Evolutionary conservation across 2,329 filamentous ascomycete species (phyloP).

Genomic region (Ophiostoma piceae): DNA sequence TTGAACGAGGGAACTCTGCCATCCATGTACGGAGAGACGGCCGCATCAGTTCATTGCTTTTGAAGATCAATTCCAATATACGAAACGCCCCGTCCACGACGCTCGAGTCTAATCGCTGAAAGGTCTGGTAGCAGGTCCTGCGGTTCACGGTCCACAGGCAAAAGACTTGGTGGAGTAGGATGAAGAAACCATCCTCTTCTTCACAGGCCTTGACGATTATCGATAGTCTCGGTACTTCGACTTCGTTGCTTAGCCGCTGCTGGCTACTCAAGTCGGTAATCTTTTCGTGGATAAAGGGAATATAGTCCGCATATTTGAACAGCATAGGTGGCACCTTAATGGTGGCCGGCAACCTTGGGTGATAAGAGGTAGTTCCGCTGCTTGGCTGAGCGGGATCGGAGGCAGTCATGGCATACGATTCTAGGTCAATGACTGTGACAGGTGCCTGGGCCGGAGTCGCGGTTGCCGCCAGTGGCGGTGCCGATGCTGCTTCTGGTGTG

Average conservation of each 20-base stretch:
- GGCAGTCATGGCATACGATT: neutral
- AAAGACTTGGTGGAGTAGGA: neutral
- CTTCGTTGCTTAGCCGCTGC: neutral
- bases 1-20: slow-evolving; percentile 37
- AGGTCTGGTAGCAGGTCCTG: neutral
- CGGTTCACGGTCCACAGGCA: neutral
- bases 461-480: neutral
- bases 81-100: neutral
- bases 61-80: neutral
- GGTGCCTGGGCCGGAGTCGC: neutral
- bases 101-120: neutral
- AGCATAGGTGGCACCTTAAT: neutral
- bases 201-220: neutral
- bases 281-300: neutral
- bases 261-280: neutral
- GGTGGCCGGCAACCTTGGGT: neutral
- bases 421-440: neutral
- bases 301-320: neutral
- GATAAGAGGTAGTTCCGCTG: neutral
- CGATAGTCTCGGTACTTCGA: neutral
- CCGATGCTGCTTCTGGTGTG: neutral
- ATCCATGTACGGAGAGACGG: slow-evolving; percentile 25
- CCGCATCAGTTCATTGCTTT: neutral
- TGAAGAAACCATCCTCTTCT: neutral
- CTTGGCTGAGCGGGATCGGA: neutral